Conservation (phyloP, 176 grass and related monocot genomes). For the Chrysopogon serrulatus region DNA sequence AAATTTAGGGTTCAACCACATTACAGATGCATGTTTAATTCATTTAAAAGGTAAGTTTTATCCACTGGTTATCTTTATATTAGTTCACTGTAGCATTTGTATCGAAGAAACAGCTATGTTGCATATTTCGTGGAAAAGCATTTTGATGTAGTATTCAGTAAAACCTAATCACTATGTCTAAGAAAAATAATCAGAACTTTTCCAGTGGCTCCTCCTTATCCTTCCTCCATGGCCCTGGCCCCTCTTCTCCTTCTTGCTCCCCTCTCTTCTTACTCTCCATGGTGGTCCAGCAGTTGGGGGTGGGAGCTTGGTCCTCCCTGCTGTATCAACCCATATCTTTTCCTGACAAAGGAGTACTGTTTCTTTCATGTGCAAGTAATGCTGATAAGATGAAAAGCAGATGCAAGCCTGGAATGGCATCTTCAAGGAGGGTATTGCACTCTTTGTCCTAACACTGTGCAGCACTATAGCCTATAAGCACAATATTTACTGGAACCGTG, state of each 20-base stretch:
- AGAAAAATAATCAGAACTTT: conserved; percentile 7
- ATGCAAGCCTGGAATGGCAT: background rate
- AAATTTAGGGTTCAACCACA: conserved; percentile 87
- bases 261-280: background rate
- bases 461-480: background rate
- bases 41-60: conserved; percentile 56
- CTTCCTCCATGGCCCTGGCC: background rate
- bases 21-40: conserved; percentile 77
- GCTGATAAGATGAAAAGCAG: conserved; percentile 4
- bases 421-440: conserved; percentile 8
- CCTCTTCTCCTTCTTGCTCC: background rate
- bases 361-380: conserved; percentile 15
- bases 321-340: background rate
- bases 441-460: background rate
- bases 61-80: background rate
- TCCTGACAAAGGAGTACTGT: background rate
- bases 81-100: background rate
- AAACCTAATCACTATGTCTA: background rate
- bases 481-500: background rate
- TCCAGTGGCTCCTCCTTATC: background rate
- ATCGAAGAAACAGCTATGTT: background rate
- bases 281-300: background rate
- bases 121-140: background rate
- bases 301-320: background rate
- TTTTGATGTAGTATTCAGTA: background rate